Percentiles rank a stretch among this genome's conserved stretches.
Evolutionary conservation across 768 basidiomycete genomes (phyloP).

Genomic region (Boletus edulis): DNA sequence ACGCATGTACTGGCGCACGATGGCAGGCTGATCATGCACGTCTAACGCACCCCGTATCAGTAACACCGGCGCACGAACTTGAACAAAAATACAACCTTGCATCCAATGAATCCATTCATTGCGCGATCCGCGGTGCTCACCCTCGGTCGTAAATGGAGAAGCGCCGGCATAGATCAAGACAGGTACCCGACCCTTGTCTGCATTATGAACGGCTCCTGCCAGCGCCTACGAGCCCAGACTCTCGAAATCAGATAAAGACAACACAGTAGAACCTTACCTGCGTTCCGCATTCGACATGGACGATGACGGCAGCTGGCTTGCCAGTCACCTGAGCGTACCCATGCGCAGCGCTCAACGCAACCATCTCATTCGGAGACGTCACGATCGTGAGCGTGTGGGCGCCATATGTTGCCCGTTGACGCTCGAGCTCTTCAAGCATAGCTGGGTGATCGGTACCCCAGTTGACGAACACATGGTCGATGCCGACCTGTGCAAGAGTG

Average conservation of each 20-base stretch:
- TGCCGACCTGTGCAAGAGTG: conserved; percentile 51
- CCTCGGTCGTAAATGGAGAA: conserved; percentile 54
- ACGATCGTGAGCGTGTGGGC: conserved; percentile 49
- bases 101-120: conserved; percentile 78
- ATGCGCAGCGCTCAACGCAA: conserved; percentile 69
- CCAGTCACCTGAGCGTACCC: conserved; percentile 67
- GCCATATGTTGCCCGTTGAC: conserved; percentile 42
- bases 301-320: conserved; percentile 66
- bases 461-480: conserved; percentile 70
- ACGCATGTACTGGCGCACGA: conserved; percentile 76
- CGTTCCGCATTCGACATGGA: conserved; percentile 73
- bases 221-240: conserved; percentile 43
- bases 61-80: neutral
- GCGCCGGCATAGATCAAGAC: conserved; percentile 73
- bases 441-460: conserved; percentile 79
- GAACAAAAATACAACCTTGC: conserved; percentile 46
- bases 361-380: conserved; percentile 77
- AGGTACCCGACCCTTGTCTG: conserved; percentile 57
- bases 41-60: conserved; percentile 36
- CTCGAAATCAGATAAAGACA: too few relatives aligned
- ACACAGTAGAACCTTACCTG: conserved; percentile 38
- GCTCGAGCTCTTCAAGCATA: conserved; percentile 63
- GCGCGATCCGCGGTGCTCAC: conserved; percentile 58
- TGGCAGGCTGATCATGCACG: conserved; percentile 66
- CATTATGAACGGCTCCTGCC: conserved; percentile 73